Percentiles rank a stretch among this genome's conserved stretches.
These are phyloP conservation scores for Neoscytalidium dimidiatum DNA, from an alignment of 2,329 filamentous ascomycete species.

Conservation along the genomic window DNA sequence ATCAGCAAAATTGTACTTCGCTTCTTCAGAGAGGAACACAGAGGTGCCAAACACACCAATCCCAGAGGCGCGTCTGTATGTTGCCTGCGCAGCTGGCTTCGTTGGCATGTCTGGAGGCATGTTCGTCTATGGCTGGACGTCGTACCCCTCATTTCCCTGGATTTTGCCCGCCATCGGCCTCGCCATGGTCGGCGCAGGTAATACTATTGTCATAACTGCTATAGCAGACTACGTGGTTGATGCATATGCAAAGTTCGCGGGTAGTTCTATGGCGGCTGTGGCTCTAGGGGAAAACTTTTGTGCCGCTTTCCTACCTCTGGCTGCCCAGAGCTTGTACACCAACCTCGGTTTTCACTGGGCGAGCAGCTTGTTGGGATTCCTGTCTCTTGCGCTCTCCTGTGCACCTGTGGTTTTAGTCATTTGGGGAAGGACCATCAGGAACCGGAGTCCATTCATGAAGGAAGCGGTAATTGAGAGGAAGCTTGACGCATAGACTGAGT, in stretches of 20 bases:
- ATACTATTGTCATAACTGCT: conserved; percentile 48
- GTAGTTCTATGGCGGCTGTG: conserved; percentile 51
- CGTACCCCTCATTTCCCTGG: conserved; percentile 47
- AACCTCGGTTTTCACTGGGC: conserved; percentile 53
- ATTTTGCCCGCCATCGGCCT: conserved; percentile 51
- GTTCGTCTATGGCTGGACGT: conserved; percentile 55
- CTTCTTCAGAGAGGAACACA: conserved; percentile 33
- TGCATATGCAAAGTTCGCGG: conserved; percentile 53
- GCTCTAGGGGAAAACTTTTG: conserved; percentile 53
- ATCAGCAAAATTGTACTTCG: conserved; percentile 44
- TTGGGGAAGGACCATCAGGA: conserved; percentile 44
- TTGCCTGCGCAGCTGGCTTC: conserved; percentile 46
- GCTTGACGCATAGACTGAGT: not conserved
- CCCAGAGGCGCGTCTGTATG: conserved; percentile 50
- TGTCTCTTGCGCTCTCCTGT: conserved; percentile 46
- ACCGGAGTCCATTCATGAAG: conserved; percentile 41
- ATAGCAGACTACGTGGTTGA: conserved; percentile 54
- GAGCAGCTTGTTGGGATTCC: conserved; percentile 48
- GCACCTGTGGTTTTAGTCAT: conserved; percentile 48
- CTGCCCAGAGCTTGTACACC: conserved; percentile 50
- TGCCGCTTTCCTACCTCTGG: conserved; percentile 51
- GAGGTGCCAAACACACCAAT: conserved; percentile 3
- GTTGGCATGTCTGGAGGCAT: conserved; percentile 51
- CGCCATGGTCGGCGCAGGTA: conserved; percentile 52
- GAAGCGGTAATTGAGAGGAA: conserved; percentile 26